Evolutionary conservation across 2,329 filamentous ascomycete genomes (phyloP), one percentile per base, ranked within the genome.

Genomic region (Apiospora sp.): DNA sequence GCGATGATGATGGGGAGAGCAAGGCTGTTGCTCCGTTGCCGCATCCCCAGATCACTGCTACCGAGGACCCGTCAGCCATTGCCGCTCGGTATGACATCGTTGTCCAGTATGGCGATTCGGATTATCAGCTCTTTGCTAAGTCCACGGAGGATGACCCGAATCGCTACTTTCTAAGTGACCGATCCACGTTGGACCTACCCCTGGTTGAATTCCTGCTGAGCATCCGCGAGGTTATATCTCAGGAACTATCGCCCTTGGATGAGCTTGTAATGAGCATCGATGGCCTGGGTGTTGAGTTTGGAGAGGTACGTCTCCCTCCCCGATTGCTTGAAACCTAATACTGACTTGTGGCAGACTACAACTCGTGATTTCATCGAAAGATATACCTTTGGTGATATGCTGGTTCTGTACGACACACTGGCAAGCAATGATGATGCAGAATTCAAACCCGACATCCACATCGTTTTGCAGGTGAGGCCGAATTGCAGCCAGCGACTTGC

Each of bases 171-270:
- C 76, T 81, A 16, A 77, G 76, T 71, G 78, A 81, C 46, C 77
- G 76, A 71, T 75, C 78, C 14, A 76, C 76, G 3, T 71, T 81
- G 16, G 76, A 80, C 8, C 37, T 77, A 34, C 71, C 78, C 13
- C 75, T 81, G 14, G 41, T 70, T 34, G 73, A 77, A 27, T 80
- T 81, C 37, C 34, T 81, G 44, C 74, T 76, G 10, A 79, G 76
- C 69, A 71, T 81, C 70, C 79, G 80, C 19, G 77, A 79, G 43
- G 77, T 81, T 4, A 77, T 81, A 67, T 76, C 78, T 7, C 78
- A 80, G 27, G 80, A 81, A 61, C 74, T 81, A n/a, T 81, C 80
- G 49, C 79, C 79, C 68, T 72, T 81, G 19, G 79, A 81, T 72
- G 80, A 81, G 70, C 72, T 81, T 64, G 78, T 80, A 46, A 75